Evolutionary conservation across 2,329 filamentous ascomycete genomes (phyloP), one percentile per base, ranked within the genome.

Genomic region (Coniochaeta ligniaria): DNA sequence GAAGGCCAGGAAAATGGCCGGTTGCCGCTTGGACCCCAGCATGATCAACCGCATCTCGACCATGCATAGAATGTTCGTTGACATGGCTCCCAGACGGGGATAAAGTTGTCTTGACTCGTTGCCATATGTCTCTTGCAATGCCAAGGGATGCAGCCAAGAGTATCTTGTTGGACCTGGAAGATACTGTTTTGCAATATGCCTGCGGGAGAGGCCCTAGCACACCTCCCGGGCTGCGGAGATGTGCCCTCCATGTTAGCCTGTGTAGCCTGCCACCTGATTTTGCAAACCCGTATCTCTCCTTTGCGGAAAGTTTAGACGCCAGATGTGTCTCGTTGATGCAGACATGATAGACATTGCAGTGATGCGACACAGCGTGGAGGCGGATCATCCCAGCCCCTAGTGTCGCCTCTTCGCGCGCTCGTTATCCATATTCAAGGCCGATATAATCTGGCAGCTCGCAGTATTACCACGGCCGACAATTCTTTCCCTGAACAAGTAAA

Each of bases 381-480:
- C 47, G 14, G 47, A 52, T 52, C 47, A 6, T n/a, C 16, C 6
- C 11, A 28, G 47, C 47, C 43, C 43, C 26, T 52, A 17, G 26
- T 26, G 14, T 6, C 3, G 16, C 47, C 9, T 52, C 24, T 28
- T 2, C 14, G 6, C n/a, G 24, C 6, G 11, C 24, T 17, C 16
- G 24, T 57, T 28, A 57, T 6, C 35, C 4, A 17, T 38, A 43
- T 26, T 28, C n/a, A 43, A 17, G 16, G 17, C 24, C 47, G 22
- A 52, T 52, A 52, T 52, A 52, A 52, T 28, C 24, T n/a, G 26
- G 47, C 22, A 52, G 59, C 17, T 58, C 28, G 56, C 28, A 52
- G 47, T 24, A 35, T 24, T 24, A 47, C 35, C 54, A 58, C n/a
- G 22, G 55, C 60, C 58, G 61, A 62, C 59, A 61, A 59, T 63